These are phyloP conservation scores for Fraxinus angustifolia DNA, from an alignment of 305 asterid genomes.

Conservation along the genomic window DNA sequence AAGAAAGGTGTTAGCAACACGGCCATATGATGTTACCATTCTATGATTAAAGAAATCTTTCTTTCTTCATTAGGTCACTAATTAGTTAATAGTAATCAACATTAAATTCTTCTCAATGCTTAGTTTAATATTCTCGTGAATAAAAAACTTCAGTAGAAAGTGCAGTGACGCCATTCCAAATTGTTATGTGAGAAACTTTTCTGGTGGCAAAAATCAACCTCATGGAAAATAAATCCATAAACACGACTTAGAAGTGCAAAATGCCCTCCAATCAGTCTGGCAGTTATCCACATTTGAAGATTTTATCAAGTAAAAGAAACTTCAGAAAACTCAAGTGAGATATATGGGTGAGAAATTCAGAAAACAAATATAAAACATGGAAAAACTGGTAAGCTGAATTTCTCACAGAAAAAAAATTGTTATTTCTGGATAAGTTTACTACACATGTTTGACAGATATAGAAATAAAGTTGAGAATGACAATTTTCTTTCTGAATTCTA, in stretches of 20 bases:
- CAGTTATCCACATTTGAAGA: background rate
- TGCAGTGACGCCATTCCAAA: background rate
- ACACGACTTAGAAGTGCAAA: background rate
- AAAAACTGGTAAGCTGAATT: background rate
- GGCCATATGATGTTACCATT: no score
- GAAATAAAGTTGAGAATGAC: constrained; percentile 6
- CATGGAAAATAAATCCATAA: background rate
- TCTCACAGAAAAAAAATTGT: background rate
- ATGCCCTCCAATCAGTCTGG: background rate
- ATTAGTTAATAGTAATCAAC: background rate
- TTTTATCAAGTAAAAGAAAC: background rate
- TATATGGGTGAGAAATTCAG: background rate
- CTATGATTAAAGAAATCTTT: background rate
- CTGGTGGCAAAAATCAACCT: background rate
- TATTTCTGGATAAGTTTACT: background rate
- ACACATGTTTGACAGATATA: background rate
- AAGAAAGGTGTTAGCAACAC: background rate
- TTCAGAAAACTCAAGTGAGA: background rate
- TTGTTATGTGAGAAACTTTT: background rate
- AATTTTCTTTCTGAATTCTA: background rate
- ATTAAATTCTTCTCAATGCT: background rate
- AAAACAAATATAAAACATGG: background rate
- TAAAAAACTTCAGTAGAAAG: background rate
- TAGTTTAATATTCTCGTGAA: background rate
- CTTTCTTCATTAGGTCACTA: background rate